Evolutionary conservation across 257 asterid genomes (phyloP).

Genomic region (Salvia rosmarinus): DNA sequence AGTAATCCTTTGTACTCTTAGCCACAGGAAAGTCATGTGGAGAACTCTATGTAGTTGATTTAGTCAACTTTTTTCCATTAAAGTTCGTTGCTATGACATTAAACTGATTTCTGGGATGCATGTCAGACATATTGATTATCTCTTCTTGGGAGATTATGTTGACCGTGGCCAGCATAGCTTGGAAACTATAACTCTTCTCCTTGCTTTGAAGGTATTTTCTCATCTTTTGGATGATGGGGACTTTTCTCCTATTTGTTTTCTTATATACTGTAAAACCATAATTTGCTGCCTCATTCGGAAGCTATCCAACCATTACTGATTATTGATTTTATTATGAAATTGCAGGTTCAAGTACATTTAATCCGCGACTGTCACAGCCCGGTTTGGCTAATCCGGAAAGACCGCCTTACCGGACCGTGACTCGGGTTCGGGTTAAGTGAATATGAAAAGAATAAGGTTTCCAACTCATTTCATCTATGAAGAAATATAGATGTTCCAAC

Average conservation of each 20-base stretch:
- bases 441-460: too few relatives aligned
- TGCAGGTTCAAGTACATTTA: constrained; percentile 86
- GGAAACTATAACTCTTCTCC: constrained; percentile 93
- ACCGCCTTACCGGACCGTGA: too few relatives aligned
- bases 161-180: constrained; percentile 99
- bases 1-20: background rate
- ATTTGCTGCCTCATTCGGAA: constrained; percentile 1
- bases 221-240: constrained; percentile 6
- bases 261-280: background rate
- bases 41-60: background rate
- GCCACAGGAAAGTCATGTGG: background rate
- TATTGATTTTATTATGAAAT: background rate
- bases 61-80: background rate
- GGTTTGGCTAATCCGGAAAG: too few relatives aligned
- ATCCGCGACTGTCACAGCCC: too few relatives aligned
- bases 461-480: too few relatives aligned
- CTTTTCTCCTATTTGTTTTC: constrained; percentile 3
- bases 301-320: background rate
- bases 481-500: too few relatives aligned
- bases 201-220: constrained; percentile 76
- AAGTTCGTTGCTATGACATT: constrained; percentile 3
- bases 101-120: constrained; percentile 42
- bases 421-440: too few relatives aligned
- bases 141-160: constrained; percentile 98
- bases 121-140: constrained; percentile 92